Conservation (phyloP, 768 basidiomycete genomes). For the Termitomyces sp. region DNA sequence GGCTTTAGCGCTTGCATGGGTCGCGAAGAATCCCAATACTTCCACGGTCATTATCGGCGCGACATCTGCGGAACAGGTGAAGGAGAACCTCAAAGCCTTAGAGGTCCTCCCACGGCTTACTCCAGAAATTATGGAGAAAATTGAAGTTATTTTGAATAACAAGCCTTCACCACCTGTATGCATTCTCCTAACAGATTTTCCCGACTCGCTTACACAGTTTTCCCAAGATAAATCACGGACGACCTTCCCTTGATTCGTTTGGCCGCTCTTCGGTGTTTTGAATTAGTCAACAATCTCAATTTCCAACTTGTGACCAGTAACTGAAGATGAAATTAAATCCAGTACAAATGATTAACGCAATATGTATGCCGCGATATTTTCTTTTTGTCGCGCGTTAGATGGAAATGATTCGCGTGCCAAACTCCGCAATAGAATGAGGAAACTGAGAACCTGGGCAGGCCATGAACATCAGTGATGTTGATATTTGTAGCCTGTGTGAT, state of each 20-base stretch:
- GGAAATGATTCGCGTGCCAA: slow-evolving; percentile 45
- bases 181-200: neutral
- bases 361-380: neutral
- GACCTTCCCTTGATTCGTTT: slow-evolving; percentile 3
- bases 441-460: slow-evolving; percentile 47
- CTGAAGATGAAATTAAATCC: neutral
- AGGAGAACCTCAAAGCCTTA: slow-evolving; percentile 21
- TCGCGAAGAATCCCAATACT: slow-evolving; percentile 64
- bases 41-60: slow-evolving; percentile 67
- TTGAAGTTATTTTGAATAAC: slow-evolving; percentile 55
- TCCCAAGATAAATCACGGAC: neutral
- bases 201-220: neutral
- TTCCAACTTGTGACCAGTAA: neutral
- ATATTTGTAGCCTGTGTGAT: slow-evolving; percentile 41
- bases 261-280: neutral
- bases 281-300: neutral
- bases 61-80: slow-evolving; percentile 53
- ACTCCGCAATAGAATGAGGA: slow-evolving; percentile 36
- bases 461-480: slow-evolving; percentile 58
- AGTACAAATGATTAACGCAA: neutral
- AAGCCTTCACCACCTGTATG: slow-evolving; percentile 29
- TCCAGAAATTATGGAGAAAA: slow-evolving; percentile 48
- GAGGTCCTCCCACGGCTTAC: slow-evolving; percentile 64
- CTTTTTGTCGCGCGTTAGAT: slow-evolving; percentile 16
- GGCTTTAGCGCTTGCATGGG: slow-evolving; percentile 77